These are phyloP conservation scores for Salix suchowensis DNA, from an alignment of 345 rosid species.

Conservation along the genomic window DNA sequence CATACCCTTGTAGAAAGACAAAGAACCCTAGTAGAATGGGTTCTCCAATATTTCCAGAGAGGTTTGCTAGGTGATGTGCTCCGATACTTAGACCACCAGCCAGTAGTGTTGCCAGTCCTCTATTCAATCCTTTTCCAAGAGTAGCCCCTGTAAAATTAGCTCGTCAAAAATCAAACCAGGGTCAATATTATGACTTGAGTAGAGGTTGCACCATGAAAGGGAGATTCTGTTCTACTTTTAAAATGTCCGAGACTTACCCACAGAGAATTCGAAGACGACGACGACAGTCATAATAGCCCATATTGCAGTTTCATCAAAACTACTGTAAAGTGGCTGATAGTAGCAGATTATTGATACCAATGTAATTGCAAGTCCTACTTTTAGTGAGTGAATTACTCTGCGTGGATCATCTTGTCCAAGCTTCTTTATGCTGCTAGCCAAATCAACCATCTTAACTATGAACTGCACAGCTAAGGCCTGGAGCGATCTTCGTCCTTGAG, in stretches of 20 bases:
- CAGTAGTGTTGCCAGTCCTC: slow-evolving; percentile 60
- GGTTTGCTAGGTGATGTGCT: slow-evolving; percentile 57
- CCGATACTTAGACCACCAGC: slow-evolving; percentile 64
- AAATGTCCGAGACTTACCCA: slow-evolving; percentile 21
- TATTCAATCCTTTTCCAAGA: slow-evolving; percentile 61
- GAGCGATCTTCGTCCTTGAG: not conserved
- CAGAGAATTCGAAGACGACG: slow-evolving; percentile 36
- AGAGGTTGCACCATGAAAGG: not conserved
- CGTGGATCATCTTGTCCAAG: slow-evolving; percentile 41
- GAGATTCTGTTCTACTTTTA: not conserved
- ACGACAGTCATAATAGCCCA: slow-evolving; percentile 47
- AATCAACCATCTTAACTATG: not conserved
- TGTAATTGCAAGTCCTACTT: slow-evolving; percentile 38
- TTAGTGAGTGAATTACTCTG: slow-evolving; percentile 35
- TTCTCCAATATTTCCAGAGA: slow-evolving; percentile 50
- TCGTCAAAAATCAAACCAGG: not conserved
- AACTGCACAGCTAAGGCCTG: slow-evolving; percentile 4
- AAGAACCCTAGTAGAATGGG: slow-evolving; percentile 63
- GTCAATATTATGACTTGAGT: not conserved
- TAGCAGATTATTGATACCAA: slow-evolving; percentile 40
- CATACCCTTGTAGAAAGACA: slow-evolving; percentile 57
- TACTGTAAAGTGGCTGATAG: slow-evolving; percentile 21
- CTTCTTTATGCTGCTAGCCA: slow-evolving; percentile 12
- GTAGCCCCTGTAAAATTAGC: slow-evolving; percentile 51
- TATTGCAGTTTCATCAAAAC: slow-evolving; percentile 26